Evolutionary conservation across 2,329 filamentous ascomycete species (phyloP).

Genomic region (Fusarium oxysporum): DNA sequence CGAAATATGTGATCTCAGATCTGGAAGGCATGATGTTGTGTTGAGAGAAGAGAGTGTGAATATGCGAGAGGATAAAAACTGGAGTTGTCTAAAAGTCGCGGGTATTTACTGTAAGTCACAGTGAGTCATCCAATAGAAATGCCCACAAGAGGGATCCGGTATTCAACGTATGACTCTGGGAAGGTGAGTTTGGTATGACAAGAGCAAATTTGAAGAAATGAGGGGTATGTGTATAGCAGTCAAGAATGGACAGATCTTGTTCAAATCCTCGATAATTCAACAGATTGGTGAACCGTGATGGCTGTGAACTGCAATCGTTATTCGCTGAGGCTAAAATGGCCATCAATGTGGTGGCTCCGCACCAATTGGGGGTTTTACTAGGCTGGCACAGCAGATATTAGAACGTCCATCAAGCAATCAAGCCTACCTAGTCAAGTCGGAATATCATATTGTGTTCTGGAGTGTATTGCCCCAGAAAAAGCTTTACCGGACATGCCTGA

Average conservation of each 20-base stretch:
- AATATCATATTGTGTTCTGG: background rate
- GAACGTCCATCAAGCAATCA: background rate
- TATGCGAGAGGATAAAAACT: constrained; percentile 26
- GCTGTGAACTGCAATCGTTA: constrained; percentile 25
- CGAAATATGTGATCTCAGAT: constrained; percentile 85
- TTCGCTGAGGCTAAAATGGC: constrained; percentile 26
- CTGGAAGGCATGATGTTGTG: constrained; percentile 71
- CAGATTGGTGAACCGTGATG: constrained; percentile 14
- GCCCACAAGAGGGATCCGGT: constrained; percentile 21
- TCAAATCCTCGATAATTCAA: constrained; percentile 4
- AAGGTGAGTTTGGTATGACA: background rate
- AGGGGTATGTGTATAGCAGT: background rate
- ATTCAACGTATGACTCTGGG: constrained; percentile 31
- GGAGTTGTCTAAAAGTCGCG: constrained; percentile 21
- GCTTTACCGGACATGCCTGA: background rate
- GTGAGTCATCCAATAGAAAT: constrained; percentile 44
- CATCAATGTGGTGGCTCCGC: constrained; percentile 30
- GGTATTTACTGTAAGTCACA: constrained; percentile 15
- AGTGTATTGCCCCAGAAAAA: background rate
- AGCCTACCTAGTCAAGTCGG: background rate
- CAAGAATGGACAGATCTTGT: background rate
- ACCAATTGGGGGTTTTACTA: constrained; percentile 1
- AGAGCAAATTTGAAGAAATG: background rate
- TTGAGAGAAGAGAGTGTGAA: constrained; percentile 16
- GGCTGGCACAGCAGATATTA: background rate